phyloP scores from a whole-genome alignment of 768 basidiomycete species.

The Gautieria morchelliformis region DNA sequence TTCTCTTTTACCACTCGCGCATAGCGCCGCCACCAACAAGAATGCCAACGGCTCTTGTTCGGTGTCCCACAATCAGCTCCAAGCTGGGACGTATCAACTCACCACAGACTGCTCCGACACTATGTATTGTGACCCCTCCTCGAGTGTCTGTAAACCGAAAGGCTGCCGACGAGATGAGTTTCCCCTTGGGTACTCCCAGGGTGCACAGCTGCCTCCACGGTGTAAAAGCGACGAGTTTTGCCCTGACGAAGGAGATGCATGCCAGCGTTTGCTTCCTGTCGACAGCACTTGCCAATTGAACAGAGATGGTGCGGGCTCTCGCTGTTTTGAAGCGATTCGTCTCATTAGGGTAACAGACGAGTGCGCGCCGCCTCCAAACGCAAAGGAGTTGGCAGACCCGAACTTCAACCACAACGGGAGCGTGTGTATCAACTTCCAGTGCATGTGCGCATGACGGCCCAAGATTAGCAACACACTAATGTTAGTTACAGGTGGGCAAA shows the following conservation, averaged over 20 bases:
- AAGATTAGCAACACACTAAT: neutral
- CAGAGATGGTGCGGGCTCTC: slow-evolving; percentile 54
- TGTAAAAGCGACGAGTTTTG: slow-evolving; percentile 64
- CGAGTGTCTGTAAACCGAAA: slow-evolving; percentile 43
- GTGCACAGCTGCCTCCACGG: slow-evolving; percentile 40
- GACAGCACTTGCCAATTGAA: slow-evolving; percentile 74
- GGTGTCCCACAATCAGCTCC: slow-evolving; percentile 51
- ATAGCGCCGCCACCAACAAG: slow-evolving; percentile 1
- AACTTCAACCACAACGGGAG: slow-evolving; percentile 70
- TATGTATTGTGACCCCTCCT: slow-evolving; percentile 51
- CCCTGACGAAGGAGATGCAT: slow-evolving; percentile 72
- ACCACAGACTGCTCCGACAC: slow-evolving; percentile 66
- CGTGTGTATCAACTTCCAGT: slow-evolving; percentile 71
- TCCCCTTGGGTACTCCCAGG: slow-evolving; percentile 55
- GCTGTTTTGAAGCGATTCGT: neutral
- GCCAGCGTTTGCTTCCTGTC: slow-evolving; percentile 49
- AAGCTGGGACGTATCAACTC: slow-evolving; percentile 72
- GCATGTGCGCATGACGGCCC: slow-evolving; percentile 48
- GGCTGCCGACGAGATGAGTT: slow-evolving; percentile 71
- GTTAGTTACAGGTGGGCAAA: slow-evolving; percentile 56
- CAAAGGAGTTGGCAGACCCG: slow-evolving; percentile 47
- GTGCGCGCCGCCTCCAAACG: slow-evolving; percentile 63
- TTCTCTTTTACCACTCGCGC: neutral
- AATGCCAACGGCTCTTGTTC: slow-evolving; percentile 4
- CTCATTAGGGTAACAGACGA: slow-evolving; percentile 47